Conservation (phyloP, 495 filamentous ascomycete genomes). For the Bacidia gigantensis region DNA sequence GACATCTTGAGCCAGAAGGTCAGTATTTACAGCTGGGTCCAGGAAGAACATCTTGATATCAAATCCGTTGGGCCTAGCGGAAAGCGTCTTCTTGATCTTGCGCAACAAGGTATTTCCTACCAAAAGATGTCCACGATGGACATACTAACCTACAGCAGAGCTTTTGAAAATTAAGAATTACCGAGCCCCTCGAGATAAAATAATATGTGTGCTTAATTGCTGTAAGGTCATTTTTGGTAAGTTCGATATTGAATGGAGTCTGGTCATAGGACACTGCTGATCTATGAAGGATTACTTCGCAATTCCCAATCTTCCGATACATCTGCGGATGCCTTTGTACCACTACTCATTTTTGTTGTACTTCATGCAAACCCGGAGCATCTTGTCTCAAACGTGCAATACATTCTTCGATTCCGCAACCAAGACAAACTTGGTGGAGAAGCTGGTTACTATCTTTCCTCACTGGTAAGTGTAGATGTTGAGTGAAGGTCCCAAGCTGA, state of each 20-base stretch:
- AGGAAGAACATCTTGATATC: conserved; percentile 90
- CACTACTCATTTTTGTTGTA: conserved; percentile 89
- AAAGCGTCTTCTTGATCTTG: conserved; percentile 71
- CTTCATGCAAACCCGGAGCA: conserved; percentile 89
- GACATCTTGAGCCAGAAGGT: conserved; percentile 92
- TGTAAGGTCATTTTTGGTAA: conserved; percentile 98
- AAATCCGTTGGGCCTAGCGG: conserved; percentile 71
- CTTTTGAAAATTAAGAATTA: conserved; percentile 92
- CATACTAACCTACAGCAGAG: conserved; percentile 40
- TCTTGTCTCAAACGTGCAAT: conserved; percentile 93
- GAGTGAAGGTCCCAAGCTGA: conserved; percentile 3
- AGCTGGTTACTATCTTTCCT: conserved; percentile 95
- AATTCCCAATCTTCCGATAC: conserved; percentile 78
- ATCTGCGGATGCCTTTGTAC: conserved; percentile 92
- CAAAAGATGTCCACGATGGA: neutral
- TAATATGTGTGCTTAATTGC: conserved; percentile 95
- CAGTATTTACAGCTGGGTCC: conserved; percentile 89
- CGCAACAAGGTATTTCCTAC: conserved; percentile 58
- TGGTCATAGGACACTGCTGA: conserved; percentile 18
- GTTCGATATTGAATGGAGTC: conserved; percentile 19
- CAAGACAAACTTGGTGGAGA: conserved; percentile 95
- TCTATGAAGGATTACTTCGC: conserved; percentile 59
- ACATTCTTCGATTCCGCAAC: conserved; percentile 91
- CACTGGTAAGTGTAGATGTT: conserved; percentile 48
- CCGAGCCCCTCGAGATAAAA: conserved; percentile 88